Conservation (phyloP, 345 rosid species). For the Syzygium oleosum region DNA sequence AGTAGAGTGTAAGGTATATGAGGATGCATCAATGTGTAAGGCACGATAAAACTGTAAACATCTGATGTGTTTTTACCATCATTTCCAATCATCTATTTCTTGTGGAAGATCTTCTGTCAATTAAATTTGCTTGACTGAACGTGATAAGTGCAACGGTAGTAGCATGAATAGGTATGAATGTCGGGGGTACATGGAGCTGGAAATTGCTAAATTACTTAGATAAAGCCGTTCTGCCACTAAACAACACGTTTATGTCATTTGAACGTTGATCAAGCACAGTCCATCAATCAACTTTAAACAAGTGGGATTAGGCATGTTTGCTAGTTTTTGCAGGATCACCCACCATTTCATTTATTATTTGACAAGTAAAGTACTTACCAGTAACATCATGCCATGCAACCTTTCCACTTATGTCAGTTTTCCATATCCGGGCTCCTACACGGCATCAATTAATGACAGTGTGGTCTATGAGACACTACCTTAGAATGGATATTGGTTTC, state of each 20-base stretch:
- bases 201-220: background rate
- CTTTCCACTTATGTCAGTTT: background rate
- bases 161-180: background rate
- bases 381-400: background rate
- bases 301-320: background rate
- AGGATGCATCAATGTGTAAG: background rate
- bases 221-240: background rate
- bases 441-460: background rate
- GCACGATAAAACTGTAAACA: background rate
- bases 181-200: background rate
- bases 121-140: background rate
- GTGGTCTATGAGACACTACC: background rate
- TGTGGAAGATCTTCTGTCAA: background rate
- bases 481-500: background rate
- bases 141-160: background rate
- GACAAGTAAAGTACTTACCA: background rate
- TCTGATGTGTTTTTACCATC: background rate
- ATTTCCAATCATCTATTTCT: background rate
- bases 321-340: background rate
- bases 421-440: background rate
- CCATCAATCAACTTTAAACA: background rate
- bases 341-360: background rate
- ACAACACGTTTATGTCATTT: background rate
- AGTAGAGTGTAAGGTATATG: background rate
- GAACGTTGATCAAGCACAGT: background rate